Conservation (phyloP, 139 green algal species). For the Asterochloris erici region DNA sequence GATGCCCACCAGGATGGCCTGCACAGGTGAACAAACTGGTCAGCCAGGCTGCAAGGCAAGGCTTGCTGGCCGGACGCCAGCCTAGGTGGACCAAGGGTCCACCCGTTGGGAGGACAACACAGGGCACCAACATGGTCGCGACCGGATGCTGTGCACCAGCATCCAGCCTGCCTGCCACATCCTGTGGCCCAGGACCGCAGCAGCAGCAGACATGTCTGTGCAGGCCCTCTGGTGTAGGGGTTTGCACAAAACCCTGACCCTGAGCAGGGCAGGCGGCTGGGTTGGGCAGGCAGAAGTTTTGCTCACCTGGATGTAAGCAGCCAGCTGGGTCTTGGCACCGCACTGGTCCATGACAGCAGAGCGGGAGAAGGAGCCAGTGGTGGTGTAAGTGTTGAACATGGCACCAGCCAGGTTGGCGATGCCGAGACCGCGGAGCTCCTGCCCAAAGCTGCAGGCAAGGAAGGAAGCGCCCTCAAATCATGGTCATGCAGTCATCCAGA, state of each 20-base stretch:
- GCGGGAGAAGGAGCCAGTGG: conserved; percentile 82
- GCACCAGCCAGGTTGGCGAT: conserved; percentile 83
- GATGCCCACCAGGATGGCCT: conserved; percentile 61
- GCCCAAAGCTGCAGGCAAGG: conserved; percentile 46
- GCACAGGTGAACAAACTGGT: too few species aligned
- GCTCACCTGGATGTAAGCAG: conserved; percentile 25
- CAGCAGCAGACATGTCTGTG: too few species aligned
- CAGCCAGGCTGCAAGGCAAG: not conserved
- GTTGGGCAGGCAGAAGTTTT: not conserved
- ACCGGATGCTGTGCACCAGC: too few species aligned
- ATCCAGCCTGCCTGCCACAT: too few species aligned
- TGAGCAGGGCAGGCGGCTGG: too few species aligned
- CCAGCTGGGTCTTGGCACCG: conserved; percentile 54
- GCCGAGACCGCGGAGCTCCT: conserved; percentile 85
- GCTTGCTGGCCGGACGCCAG: not conserved
- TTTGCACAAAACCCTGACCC: too few species aligned
- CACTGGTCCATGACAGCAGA: conserved; percentile 75
- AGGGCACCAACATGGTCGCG: too few species aligned
- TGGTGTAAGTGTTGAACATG: conserved; percentile 84
- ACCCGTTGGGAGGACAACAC: too few species aligned
- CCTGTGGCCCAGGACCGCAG: too few species aligned
- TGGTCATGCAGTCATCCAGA: not conserved
- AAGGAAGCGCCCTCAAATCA: not conserved
- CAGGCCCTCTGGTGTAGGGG: not conserved
- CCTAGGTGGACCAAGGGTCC: too few species aligned